Evolutionary conservation across 2,329 filamentous ascomycete genomes (phyloP), one percentile per base, ranked within the genome.

Genomic region (Fusarium praegraminearum): DNA sequence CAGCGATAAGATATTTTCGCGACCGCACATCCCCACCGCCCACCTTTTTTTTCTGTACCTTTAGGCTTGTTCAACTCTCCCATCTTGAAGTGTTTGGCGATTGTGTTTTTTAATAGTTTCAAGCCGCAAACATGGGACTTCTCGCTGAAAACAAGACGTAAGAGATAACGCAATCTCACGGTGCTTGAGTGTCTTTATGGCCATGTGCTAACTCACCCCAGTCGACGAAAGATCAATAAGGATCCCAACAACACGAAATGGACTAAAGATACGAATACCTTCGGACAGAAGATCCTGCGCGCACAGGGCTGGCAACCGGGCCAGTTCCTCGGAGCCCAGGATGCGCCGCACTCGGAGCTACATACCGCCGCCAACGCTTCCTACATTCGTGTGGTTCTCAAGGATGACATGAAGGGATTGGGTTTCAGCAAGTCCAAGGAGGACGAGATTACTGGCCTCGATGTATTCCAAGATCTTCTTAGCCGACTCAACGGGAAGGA

Each of bases 211-310:
- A 73, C 54, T 26, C 12, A 18, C 22, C 28, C 13, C 53, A 81
- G 80, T 55, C 79, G 79, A 54, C 73, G 85, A 49, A 97, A 95
- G 82, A 90, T 98, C 77, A 91, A 91, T 71, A 87, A 91, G 78
- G 96, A 99, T 81, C 96, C 96, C 10, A 98, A 98, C 82, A 99
- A 98, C 80, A 97, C 93, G 49, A 89, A 88, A 85, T 99, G 96
- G 96, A 90, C 91, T 59, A 90, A 91, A 75, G 91, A 94, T 78
- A 93, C 91, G 70, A 87, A 87, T 59, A 90, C 89, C 56, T 98
- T 96, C 79, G 96, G 96, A 73, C 94, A 97, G 79, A 93, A 90
- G 77, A 95, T 98, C 72, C 89, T 99, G 76, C 89, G 90, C 51
- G 86, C 91, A 18, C 94, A 98, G 76, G 96, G 96, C 70, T 99